phyloP scores from a whole-genome alignment of 768 basidiomycete genomes.

The Rhodotorula babjevae region DNA sequence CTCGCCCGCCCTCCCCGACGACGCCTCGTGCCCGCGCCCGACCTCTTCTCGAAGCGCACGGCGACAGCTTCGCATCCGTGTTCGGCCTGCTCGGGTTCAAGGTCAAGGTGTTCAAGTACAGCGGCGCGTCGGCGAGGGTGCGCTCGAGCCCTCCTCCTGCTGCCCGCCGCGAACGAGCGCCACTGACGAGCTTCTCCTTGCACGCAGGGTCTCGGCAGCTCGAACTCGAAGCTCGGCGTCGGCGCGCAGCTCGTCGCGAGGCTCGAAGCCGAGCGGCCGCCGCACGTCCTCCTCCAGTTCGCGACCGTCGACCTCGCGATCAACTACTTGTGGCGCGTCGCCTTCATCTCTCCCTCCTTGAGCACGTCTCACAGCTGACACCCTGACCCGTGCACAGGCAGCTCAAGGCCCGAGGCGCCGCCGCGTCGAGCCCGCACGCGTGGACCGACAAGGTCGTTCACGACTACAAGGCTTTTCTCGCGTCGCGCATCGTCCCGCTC shows the following conservation, averaged over 20 bases:
- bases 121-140: slow-evolving; percentile 1
- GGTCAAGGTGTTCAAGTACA: not conserved
- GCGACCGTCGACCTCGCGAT: slow-evolving; percentile 18
- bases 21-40: not conserved
- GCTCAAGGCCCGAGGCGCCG: not conserved
- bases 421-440: not conserved
- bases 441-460: not conserved
- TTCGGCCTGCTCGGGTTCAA: slow-evolving; percentile 3
- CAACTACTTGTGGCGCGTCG: slow-evolving; percentile 29
- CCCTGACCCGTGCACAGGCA: slow-evolving; percentile 18
- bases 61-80: slow-evolving; percentile 17
- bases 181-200: not conserved
- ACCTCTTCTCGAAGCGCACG: not conserved
- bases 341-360: not conserved
- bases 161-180: not conserved
- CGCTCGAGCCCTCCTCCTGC: too few relatives aligned
- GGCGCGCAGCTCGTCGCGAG: not conserved
- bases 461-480: slow-evolving; percentile 10
- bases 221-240: slow-evolving; percentile 3
- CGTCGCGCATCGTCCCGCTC: not conserved
- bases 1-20: not conserved
- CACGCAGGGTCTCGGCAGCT: slow-evolving; percentile 28
- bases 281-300: slow-evolving; percentile 3
- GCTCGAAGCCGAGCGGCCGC: not conserved
- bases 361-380: not conserved